These are phyloP conservation scores for Torulaspora globosa DNA, from an alignment of 1,139 yeast genomes.

Conservation along the genomic window DNA sequence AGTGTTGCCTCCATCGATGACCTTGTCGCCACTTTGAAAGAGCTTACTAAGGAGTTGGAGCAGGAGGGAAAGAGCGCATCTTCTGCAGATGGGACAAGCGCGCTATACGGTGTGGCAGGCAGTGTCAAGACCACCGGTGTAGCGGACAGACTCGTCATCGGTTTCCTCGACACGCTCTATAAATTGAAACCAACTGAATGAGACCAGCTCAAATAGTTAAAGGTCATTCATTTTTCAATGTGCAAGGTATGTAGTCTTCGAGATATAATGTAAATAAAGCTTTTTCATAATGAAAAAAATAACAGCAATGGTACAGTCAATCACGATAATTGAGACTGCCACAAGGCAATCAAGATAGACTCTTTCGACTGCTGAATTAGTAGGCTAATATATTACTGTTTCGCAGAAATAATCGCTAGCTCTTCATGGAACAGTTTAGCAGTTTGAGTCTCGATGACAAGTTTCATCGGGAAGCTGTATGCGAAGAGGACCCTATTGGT, in stretches of 20 bases:
- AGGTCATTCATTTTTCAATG: neutral
- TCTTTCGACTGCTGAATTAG: neutral
- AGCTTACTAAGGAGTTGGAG: constrained; percentile 44
- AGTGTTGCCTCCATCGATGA: constrained; percentile 62
- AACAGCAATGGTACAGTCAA: neutral
- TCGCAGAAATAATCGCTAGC: neutral
- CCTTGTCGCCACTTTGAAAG: constrained; percentile 53
- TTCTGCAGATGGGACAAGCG: constrained; percentile 63
- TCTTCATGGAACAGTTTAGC: constrained; percentile 16
- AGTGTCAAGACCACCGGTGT: constrained; percentile 78
- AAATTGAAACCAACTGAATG: constrained; percentile 24
- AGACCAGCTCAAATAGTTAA: neutral
- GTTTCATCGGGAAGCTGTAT: constrained; percentile 12
- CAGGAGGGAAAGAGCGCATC: constrained; percentile 35
- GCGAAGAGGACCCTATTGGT: constrained; percentile 22
- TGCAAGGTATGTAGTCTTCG: neutral
- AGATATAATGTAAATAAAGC: neutral
- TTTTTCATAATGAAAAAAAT: neutral
- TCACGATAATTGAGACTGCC: neutral
- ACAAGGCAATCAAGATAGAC: neutral
- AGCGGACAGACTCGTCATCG: constrained; percentile 74
- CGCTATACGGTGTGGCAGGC: constrained; percentile 92
- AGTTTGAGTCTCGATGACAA: constrained; percentile 17
- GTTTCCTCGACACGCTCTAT: constrained; percentile 71
- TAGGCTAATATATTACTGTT: neutral